Conservation (phyloP, 176 grass and related monocot genomes). For the Musa acuminata region DNA sequence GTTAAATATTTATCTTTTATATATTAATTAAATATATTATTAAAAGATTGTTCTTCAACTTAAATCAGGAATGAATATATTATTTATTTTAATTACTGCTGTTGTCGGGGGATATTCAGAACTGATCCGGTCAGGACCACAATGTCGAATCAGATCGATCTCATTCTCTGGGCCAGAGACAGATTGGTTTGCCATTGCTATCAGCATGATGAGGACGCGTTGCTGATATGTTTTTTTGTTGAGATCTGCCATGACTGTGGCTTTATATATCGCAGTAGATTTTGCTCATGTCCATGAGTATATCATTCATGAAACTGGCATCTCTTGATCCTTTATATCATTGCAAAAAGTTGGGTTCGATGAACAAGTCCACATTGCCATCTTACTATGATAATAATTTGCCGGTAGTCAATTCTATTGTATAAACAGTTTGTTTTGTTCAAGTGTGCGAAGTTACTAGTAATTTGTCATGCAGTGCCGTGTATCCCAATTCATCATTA, state of each 20-base stretch:
- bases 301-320: not conserved
- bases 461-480: not conserved
- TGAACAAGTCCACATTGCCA: not conserved
- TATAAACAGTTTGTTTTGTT: not conserved
- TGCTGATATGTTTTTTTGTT: too few relatives aligned
- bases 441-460: not conserved
- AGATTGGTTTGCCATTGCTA: too few relatives aligned
- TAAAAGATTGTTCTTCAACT: too few relatives aligned
- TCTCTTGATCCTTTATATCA: not conserved
- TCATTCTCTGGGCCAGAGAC: too few relatives aligned
- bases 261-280: not conserved
- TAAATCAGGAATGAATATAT: too few relatives aligned
- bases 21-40: too few relatives aligned
- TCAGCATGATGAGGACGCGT: too few relatives aligned
- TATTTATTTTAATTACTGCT: too few relatives aligned
- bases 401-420: not conserved
- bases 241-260: not conserved
- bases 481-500: not conserved
- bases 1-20: too few relatives aligned
- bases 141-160: too few relatives aligned
- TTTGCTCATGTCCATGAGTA: not conserved
- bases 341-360: not conserved
- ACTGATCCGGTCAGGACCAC: too few relatives aligned
- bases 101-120: too few relatives aligned
- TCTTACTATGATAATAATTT: not conserved